Evolutionary conservation across 2,329 filamentous ascomycete genomes (phyloP).

Genomic region (Apiospora hydei): DNA sequence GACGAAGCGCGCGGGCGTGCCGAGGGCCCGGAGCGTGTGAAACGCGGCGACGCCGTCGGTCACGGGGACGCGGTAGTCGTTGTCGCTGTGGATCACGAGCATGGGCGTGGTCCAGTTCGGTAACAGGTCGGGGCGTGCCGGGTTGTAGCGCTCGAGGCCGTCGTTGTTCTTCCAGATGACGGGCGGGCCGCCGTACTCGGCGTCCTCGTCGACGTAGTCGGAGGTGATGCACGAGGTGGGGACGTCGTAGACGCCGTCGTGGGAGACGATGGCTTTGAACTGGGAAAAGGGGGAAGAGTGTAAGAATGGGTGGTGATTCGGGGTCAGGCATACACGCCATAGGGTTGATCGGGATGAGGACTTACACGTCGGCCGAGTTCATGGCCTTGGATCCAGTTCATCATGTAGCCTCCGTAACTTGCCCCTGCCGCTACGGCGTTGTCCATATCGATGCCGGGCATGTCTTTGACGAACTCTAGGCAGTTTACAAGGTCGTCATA

Average conservation of each 20-base stretch:
- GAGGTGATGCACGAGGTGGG: constrained; percentile 38
- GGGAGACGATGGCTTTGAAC: constrained; percentile 64
- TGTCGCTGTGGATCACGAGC: constrained; percentile 74
- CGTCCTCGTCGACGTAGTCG: constrained; percentile 34
- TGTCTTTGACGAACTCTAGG: constrained; percentile 56
- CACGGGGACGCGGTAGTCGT: constrained; percentile 65
- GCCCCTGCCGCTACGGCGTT: constrained; percentile 61
- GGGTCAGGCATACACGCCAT: background rate
- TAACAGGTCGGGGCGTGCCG: constrained; percentile 52
- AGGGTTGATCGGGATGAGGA: background rate
- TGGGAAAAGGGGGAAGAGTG: constrained; percentile 31
- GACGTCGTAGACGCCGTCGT: constrained; percentile 53
- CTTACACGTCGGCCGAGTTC: constrained; percentile 54
- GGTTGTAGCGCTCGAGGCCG: constrained; percentile 59
- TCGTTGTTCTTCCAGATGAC: constrained; percentile 53
- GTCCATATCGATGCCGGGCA: constrained; percentile 60
- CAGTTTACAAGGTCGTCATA: constrained; percentile 64
- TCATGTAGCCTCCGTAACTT: constrained; percentile 67
- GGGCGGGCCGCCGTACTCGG: constrained; percentile 52
- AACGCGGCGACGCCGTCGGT: constrained; percentile 45
- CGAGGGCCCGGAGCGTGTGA: constrained; percentile 31
- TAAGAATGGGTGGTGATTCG: background rate
- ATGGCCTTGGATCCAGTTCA: constrained; percentile 65
- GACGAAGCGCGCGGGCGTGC: constrained; percentile 34
- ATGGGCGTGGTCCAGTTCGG: constrained; percentile 68